These are phyloP conservation scores for Ilyonectria destructans DNA, from an alignment of 2,329 filamentous ascomycete genomes.

Conservation along the genomic window DNA sequence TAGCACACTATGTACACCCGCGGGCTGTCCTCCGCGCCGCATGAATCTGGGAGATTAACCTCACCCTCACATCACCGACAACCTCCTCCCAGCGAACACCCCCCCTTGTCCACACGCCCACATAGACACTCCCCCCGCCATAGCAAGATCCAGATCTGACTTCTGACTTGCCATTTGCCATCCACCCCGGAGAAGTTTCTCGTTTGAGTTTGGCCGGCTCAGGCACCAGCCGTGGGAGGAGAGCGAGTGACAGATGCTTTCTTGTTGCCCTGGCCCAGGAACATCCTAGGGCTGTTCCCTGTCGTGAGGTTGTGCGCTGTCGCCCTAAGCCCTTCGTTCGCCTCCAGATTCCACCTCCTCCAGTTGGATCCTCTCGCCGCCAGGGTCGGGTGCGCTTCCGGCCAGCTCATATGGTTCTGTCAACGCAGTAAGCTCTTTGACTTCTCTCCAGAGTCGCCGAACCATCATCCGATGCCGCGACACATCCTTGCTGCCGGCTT, in stretches of 20 bases:
- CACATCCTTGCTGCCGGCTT: background rate
- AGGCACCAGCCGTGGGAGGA: background rate
- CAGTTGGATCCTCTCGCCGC: background rate
- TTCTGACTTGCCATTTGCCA: conserved; percentile 15
- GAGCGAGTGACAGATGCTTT: conserved; percentile 3
- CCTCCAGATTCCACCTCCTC: background rate
- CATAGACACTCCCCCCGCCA: background rate
- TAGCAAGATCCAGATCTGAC: conserved; percentile 34
- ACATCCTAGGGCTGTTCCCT: background rate
- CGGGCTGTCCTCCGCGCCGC: conserved; percentile 41
- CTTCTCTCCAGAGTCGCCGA: background rate
- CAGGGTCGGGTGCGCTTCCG: background rate
- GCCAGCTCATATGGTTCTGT: background rate
- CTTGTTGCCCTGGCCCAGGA: conserved; percentile 3
- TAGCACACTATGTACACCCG: conserved; percentile 24
- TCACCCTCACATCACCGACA: conserved; percentile 4
- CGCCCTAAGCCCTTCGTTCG: background rate
- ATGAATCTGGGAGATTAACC: conserved; percentile 49
- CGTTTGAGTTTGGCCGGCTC: conserved; percentile 15
- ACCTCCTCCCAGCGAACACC: conserved; percentile 31
- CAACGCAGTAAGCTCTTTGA: background rate
- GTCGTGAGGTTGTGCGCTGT: conserved; percentile 6
- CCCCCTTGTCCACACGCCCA: conserved; percentile 2
- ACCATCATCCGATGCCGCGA: conserved; percentile 16
- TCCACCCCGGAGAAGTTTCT: conserved; percentile 25